These are phyloP conservation scores for Epithele typhae DNA, from an alignment of 768 basidiomycete species.

Conservation along the genomic window DNA sequence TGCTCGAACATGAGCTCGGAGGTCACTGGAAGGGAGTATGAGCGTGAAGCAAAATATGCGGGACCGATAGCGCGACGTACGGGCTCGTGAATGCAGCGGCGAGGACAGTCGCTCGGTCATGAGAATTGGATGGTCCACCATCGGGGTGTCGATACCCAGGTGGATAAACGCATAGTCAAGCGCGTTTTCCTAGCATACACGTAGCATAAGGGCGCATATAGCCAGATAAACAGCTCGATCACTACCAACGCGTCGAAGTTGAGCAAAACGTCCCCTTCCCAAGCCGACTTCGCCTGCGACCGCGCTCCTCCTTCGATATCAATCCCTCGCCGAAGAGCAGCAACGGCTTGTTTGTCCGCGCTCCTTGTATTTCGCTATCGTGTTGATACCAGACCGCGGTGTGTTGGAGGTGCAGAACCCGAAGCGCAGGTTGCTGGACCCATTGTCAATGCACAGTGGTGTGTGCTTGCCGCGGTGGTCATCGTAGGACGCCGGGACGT, in stretches of 20 bases:
- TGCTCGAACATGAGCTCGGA: conserved; percentile 94
- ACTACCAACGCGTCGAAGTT: conserved; percentile 93
- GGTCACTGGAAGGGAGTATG: conserved; percentile 63
- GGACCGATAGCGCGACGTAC: conserved; percentile 48
- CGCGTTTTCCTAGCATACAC: conserved; percentile 73
- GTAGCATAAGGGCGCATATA: no score
- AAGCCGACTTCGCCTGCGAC: conserved; percentile 74
- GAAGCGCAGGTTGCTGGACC: conserved; percentile 76
- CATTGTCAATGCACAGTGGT: conserved; percentile 87
- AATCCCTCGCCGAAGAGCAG: conserved; percentile 81
- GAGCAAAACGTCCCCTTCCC: conserved; percentile 91
- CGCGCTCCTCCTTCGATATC: conserved; percentile 84
- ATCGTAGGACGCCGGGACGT: conserved; percentile 44
- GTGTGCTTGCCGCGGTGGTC: conserved; percentile 44
- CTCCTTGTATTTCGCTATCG: conserved; percentile 86
- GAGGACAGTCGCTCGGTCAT: conserved; percentile 93
- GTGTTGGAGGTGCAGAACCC: conserved; percentile 64
- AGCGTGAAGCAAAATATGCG: no score
- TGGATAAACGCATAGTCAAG: conserved; percentile 89
- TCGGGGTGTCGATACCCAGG: conserved; percentile 73
- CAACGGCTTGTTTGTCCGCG: conserved; percentile 79
- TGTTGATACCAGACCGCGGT: conserved; percentile 64
- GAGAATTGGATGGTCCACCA: conserved; percentile 81
- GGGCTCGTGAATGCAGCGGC: conserved; percentile 79
- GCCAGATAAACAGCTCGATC: no score